phyloP scores from a whole-genome alignment of 2,329 filamentous ascomycete species.

The Trematosphaeria pertusa region DNA sequence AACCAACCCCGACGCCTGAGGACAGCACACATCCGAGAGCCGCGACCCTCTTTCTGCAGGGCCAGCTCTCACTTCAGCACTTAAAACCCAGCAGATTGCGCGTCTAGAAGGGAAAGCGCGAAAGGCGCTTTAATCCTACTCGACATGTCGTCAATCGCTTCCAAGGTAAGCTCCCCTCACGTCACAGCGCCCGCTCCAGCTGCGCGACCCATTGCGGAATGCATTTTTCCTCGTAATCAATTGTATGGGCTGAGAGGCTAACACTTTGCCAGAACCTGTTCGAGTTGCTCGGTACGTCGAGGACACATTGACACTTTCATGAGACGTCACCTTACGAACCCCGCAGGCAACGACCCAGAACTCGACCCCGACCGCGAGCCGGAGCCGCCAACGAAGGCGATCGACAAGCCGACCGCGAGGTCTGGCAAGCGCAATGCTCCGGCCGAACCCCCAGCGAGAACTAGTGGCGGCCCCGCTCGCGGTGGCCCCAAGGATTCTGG shows the following conservation, averaged over 20 bases:
- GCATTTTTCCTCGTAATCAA: constrained; percentile 6
- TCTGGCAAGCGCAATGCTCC: constrained; percentile 87
- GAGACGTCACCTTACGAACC: constrained; percentile 30
- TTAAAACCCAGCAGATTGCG: constrained; percentile 47
- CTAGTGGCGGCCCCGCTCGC: constrained; percentile 43
- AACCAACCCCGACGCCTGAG: constrained; percentile 17
- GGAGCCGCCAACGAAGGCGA: constrained; percentile 82
- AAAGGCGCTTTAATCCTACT: constrained; percentile 52
- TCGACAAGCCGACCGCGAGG: constrained; percentile 82
- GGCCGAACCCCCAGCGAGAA: constrained; percentile 67
- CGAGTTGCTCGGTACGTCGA: constrained; percentile 89
- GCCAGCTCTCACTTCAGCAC: constrained; percentile 46
- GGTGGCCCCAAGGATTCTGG: constrained; percentile 59
- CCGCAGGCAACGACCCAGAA: constrained; percentile 71
- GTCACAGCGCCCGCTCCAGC: constrained; percentile 9
- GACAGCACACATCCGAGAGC: constrained; percentile 38
- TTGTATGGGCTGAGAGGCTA: constrained; percentile 42
- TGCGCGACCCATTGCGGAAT: constrained; percentile 17
- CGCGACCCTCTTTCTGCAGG: constrained; percentile 47
- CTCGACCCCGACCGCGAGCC: constrained; percentile 76
- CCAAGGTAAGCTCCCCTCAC: constrained; percentile 47
- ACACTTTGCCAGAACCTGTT: constrained; percentile 78
- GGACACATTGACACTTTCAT: constrained; percentile 11
- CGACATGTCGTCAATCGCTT: constrained; percentile 52
- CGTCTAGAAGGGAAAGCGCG: constrained; percentile 53